phyloP scores from a whole-genome alignment of 1,139 yeast genomes.

The Suhomyces bokatorum region DNA sequence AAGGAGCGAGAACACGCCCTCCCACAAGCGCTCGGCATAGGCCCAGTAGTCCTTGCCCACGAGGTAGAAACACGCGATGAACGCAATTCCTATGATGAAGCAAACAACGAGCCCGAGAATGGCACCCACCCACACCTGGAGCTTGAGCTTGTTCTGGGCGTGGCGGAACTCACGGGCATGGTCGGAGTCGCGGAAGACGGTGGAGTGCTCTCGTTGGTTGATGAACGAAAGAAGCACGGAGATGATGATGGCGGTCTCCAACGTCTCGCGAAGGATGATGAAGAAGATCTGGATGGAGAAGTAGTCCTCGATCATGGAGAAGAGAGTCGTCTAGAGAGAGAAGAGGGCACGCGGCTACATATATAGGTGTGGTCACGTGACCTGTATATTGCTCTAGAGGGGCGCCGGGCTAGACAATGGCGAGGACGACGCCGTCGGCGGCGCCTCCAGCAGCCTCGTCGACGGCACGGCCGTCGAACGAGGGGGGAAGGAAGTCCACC shows the following conservation, averaged over 20 bases:
- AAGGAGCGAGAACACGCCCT: conserved; percentile 79
- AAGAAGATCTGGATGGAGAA: conserved; percentile 81
- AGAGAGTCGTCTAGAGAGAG: too few relatives aligned
- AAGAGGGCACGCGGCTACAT: not conserved
- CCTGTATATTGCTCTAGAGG: not conserved
- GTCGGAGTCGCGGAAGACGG: conserved; percentile 23
- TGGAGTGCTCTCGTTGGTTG: conserved; percentile 48
- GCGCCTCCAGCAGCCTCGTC: not conserved
- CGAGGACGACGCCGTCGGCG: not conserved
- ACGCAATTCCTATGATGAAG: conserved; percentile 69
- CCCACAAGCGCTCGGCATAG: conserved; percentile 85
- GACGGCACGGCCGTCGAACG: not conserved
- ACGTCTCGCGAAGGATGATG: conserved; percentile 80
- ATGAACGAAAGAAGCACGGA: conserved; percentile 83
- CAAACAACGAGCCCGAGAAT: conserved; percentile 71
- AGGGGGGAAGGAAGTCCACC: conserved; percentile 55
- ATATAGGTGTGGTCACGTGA: not conserved
- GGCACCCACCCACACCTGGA: conserved; percentile 89
- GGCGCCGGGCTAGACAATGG: not conserved
- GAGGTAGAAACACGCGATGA: conserved; percentile 73
- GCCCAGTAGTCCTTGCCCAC: conserved; percentile 83
- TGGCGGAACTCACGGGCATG: conserved; percentile 8
- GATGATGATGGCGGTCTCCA: conserved; percentile 84
- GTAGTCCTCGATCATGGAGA: conserved; percentile 42
- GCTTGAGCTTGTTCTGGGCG: conserved; percentile 37